These are phyloP conservation scores for Phaeodactylum tricornutum DNA, from an alignment of 108 stramenopile genomes.

Conservation along the genomic window DNA sequence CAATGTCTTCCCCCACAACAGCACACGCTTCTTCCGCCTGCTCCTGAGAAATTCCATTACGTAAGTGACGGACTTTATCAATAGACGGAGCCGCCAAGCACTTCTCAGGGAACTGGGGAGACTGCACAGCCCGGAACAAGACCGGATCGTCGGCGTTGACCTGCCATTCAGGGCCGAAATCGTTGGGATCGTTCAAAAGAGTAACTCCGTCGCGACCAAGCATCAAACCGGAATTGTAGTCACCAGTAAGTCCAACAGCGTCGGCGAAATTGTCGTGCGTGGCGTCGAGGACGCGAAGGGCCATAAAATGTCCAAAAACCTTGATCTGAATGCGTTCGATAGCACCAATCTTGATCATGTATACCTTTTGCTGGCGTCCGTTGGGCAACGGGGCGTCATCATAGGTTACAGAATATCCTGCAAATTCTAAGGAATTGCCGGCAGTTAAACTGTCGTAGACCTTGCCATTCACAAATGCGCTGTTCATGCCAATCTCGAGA, in stretches of 20 bases:
- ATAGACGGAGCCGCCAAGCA: background rate
- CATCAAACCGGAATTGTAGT: background rate
- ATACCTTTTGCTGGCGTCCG: background rate
- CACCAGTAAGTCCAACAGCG: conserved; percentile 9
- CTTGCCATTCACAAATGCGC: conserved; percentile 3
- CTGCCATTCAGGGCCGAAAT: conserved; percentile 7
- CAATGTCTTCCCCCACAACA: background rate
- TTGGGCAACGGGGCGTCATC: background rate
- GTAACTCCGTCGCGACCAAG: conserved; percentile 9
- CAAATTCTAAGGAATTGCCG: background rate
- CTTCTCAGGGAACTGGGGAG: conserved; percentile 6
- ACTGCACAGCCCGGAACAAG: background rate
- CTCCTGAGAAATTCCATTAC: background rate
- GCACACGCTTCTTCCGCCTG: conserved; percentile 5
- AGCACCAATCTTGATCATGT: conserved; percentile 8
- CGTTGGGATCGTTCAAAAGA: conserved; percentile 1
- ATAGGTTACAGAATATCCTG: background rate
- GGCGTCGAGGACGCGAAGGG: conserved; percentile 1
- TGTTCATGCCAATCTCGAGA: conserved; percentile 7
- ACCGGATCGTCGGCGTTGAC: conserved; percentile 1
- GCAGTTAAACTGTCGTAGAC: no score
- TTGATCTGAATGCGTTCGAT: conserved; percentile 9
- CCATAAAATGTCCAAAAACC: conserved; percentile 8
- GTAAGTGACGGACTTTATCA: background rate
- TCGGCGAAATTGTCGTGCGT: conserved; percentile 6